Evolutionary conservation across 2,329 filamentous ascomycete genomes (phyloP), one percentile per base, ranked within the genome.

Genomic region (Dendryphion nanum): DNA sequence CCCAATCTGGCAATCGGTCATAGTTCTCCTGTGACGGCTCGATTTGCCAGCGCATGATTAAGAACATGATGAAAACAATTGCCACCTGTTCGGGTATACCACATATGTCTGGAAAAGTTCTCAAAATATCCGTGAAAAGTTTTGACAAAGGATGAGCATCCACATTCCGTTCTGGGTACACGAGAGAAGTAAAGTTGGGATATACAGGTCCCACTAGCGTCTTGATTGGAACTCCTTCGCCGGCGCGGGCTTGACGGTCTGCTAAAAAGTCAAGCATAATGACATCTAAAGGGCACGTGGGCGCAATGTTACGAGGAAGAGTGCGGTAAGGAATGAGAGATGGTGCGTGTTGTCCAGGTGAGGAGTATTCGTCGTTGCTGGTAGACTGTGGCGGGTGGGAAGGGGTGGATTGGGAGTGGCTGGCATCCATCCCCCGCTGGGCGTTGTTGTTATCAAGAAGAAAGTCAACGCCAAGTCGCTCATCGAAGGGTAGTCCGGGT

Each of bases 11-110:
- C 8, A 95, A 68, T 4, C 85, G 77, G 17, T 88, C 79, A 63
- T 86, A 90, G 67, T 89, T 94, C 50, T 89, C 84, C 43, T 77
- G 75, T 0, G 86, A 87, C 0, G 89, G 88, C 18, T 79, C 79
- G 40, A 95, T 85, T 60, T 88, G 82, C 87, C 89, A 95, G 29
- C 70, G 66, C 83, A 93, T 88, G 47, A 89, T 61, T 20, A 90
- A 75, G 65, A 94, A 95, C 86, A 95, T 94, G 57, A 85, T 72
- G 61, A 90, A 94, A 6, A 95, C 74, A 5, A 88, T 81, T 6
- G 85, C 89, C 0, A 94, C 81, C 53, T 86, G 84, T 66, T 95
- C 89, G 0, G 89, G 89, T 0, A 94, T 74, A n/a, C 75, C 76
- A 4, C 77, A 79, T 19, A 95, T 81, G 51, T 86, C 83, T 0